These are phyloP conservation scores for Sonneratia caseolaris DNA, from an alignment of 345 rosid species.

Conservation along the genomic window DNA sequence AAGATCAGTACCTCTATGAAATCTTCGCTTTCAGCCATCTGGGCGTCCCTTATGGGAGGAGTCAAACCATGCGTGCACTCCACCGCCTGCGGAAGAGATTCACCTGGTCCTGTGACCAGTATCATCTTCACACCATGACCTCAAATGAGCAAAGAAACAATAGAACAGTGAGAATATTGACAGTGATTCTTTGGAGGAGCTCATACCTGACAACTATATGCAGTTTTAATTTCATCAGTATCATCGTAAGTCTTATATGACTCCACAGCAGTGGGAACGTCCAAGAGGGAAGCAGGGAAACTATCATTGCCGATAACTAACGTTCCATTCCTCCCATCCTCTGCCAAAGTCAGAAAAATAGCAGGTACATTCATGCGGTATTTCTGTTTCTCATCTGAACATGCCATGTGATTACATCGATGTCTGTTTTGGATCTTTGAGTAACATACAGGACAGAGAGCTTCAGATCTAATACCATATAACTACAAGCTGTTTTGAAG, in stretches of 20 bases:
- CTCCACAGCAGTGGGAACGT: constrained; percentile 88
- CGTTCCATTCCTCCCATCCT: constrained; percentile 81
- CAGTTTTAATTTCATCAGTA: constrained; percentile 73
- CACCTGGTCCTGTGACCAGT: constrained; percentile 82
- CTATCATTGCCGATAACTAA: constrained; percentile 60
- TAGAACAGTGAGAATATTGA: neutral
- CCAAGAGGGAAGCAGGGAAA: constrained; percentile 25
- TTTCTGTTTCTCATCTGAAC: neutral
- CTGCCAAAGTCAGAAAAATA: constrained; percentile 27
- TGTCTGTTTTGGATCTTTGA: too few relatives aligned
- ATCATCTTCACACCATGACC: constrained; percentile 46
- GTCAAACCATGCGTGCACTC: constrained; percentile 92
- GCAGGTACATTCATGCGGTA: neutral
- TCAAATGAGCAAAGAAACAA: neutral
- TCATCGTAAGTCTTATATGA: constrained; percentile 91
- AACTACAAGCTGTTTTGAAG: too few relatives aligned
- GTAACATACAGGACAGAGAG: neutral
- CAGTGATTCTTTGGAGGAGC: neutral
- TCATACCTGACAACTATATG: constrained; percentile 87
- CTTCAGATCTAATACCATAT: neutral
- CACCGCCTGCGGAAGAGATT: constrained; percentile 59
- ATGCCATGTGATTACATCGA: neutral
- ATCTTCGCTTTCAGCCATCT: constrained; percentile 56
- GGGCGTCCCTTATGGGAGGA: constrained; percentile 95
- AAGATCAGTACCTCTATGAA: constrained; percentile 92